Evolutionary conservation across 179 eudicot species (phyloP).

Genomic region (Carnegiea gigantea): DNA sequence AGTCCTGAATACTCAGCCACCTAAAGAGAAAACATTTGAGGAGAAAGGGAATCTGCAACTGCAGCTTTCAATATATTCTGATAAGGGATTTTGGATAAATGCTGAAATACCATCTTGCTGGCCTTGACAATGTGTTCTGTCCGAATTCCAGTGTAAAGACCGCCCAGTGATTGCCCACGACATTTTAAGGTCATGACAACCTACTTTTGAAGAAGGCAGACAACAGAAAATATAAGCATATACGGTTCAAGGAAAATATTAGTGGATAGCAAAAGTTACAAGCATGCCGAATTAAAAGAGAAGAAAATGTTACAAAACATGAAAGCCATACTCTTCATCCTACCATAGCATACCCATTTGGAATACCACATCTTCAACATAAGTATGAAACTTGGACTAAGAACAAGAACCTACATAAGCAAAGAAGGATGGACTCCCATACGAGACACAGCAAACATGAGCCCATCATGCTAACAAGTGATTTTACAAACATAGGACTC

Average conservation of each 20-base stretch:
- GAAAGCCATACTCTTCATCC: neutral
- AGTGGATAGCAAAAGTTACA: neutral
- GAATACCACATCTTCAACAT: neutral
- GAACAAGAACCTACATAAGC: too few species aligned
- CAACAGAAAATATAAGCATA: slow-evolving; percentile 18
- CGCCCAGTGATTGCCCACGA: slow-evolving; percentile 71
- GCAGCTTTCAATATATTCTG: neutral
- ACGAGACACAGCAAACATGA: too few species aligned
- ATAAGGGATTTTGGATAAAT: neutral
- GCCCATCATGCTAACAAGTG: too few species aligned
- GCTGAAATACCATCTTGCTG: slow-evolving; percentile 82
- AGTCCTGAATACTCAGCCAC: slow-evolving; percentile 88
- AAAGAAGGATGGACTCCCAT: too few species aligned
- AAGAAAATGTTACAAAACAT: neutral
- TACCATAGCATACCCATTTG: neutral
- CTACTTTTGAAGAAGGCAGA: slow-evolving; percentile 33
- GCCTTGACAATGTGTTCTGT: slow-evolving; percentile 77
- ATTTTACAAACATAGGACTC: too few species aligned
- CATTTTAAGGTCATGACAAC: slow-evolving; percentile 92
- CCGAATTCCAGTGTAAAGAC: slow-evolving; percentile 79
- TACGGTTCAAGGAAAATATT: neutral
- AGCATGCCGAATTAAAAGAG: neutral
- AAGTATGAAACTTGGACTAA: too few species aligned
- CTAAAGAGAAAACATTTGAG: slow-evolving; percentile 30
- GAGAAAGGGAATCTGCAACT: too few species aligned